phyloP scores from a whole-genome alignment of 2,329 filamentous ascomycete species.

The Phialemoniopsis sp. region DNA sequence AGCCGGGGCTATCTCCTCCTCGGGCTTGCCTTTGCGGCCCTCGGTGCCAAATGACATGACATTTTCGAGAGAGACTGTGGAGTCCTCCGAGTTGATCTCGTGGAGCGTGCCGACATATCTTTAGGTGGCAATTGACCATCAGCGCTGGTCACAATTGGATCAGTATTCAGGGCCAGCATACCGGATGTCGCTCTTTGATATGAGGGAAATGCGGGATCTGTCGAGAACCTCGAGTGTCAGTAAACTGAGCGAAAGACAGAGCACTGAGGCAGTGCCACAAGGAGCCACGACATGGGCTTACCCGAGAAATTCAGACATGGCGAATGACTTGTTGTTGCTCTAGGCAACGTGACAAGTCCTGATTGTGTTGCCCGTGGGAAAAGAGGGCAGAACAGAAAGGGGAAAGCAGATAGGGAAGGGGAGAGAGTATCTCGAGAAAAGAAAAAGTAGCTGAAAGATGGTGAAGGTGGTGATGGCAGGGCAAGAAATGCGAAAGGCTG shows the following conservation, averaged over 20 bases:
- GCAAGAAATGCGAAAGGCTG: no score
- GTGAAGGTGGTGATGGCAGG: no score
- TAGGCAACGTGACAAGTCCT: neutral
- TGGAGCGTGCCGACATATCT: slow-evolving; percentile 96
- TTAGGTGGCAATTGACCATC: slow-evolving; percentile 3
- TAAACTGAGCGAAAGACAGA: neutral
- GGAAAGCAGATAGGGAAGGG: no score
- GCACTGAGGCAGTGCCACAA: neutral
- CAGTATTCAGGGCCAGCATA: slow-evolving; percentile 1
- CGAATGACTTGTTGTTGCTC: neutral
- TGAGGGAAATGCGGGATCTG: slow-evolving; percentile 14
- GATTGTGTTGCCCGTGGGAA: no score
- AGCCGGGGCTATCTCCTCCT: slow-evolving; percentile 79
- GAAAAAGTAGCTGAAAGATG: no score
- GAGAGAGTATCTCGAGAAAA: no score
- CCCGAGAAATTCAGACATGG: slow-evolving; percentile 14
- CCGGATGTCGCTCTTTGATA: slow-evolving; percentile 14
- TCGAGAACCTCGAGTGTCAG: neutral
- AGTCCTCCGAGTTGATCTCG: slow-evolving; percentile 96
- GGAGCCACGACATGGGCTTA: slow-evolving; percentile 1
- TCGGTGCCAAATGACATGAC: slow-evolving; percentile 93
- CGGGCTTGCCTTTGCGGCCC: slow-evolving; percentile 72
- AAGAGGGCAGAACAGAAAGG: no score
- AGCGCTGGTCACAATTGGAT: no score
- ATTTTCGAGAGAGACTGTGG: slow-evolving; percentile 95